phyloP scores from a whole-genome alignment of 768 basidiomycete genomes.

The Pulveroboletus sp. region DNA sequence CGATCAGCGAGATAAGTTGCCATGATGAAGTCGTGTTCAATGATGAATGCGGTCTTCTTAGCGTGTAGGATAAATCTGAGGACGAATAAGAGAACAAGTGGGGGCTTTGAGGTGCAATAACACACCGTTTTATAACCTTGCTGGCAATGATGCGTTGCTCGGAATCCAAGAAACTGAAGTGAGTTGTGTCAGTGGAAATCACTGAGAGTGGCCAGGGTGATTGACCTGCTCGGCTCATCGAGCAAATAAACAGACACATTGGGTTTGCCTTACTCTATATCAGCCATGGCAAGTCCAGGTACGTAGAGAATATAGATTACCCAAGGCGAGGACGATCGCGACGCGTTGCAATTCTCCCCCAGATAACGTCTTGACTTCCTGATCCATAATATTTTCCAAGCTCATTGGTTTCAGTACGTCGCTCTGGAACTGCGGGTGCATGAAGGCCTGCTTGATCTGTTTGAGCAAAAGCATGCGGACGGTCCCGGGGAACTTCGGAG shows the following conservation, averaged over 20 bases:
- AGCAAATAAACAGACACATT: conserved; percentile 88
- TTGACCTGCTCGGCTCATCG: conserved; percentile 84
- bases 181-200: conserved; percentile 2
- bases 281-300: neutral
- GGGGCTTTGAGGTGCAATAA: neutral
- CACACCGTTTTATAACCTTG: conserved; percentile 94
- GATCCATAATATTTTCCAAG: conserved; percentile 91
- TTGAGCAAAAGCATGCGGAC: conserved; percentile 93
- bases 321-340: conserved; percentile 90
- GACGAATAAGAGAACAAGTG: neutral
- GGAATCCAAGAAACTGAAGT: conserved; percentile 83
- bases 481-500: conserved; percentile 95
- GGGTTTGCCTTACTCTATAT: conserved; percentile 51
- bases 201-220: conserved; percentile 1
- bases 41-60: conserved; percentile 97
- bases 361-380: conserved; percentile 96
- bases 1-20: conserved; percentile 98
- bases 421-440: conserved; percentile 99
- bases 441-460: conserved; percentile 91
- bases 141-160: conserved; percentile 98
- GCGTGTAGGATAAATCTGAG: conserved; percentile 86
- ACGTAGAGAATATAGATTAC: conserved; percentile 33
- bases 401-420: conserved; percentile 98
- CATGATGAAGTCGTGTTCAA: conserved; percentile 99
- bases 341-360: conserved; percentile 98